Evolutionary conservation across 2,329 filamentous ascomycete species (phyloP).

Genomic region (Ceratocystis harringtonii): DNA sequence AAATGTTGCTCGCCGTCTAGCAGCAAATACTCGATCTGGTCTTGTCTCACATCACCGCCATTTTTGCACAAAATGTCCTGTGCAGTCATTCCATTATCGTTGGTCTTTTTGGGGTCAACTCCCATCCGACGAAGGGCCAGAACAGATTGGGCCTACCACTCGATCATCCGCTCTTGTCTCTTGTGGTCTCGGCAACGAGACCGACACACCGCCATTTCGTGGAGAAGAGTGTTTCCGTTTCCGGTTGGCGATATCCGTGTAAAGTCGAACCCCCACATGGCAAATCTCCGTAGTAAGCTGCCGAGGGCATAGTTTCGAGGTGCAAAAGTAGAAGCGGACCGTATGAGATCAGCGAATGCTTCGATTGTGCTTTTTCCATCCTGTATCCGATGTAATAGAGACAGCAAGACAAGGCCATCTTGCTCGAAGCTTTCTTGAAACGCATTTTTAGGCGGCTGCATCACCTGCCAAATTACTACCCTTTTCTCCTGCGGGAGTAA

Average conservation of each 20-base stretch:
- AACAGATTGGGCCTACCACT: slow-evolving; percentile 11
- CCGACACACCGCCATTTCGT: slow-evolving; percentile 12
- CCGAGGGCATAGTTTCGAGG: slow-evolving; percentile 8
- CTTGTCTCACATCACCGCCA: not conserved
- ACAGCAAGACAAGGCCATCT: slow-evolving; percentile 3
- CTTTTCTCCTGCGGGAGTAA: not conserved
- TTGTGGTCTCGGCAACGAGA: not conserved
- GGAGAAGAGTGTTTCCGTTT: slow-evolving; percentile 11
- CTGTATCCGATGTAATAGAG: slow-evolving; percentile 6
- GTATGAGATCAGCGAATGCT: slow-evolving; percentile 7
- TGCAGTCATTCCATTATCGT: slow-evolving; percentile 6
- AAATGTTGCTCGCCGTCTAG: not conserved
- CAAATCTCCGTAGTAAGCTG: slow-evolving; percentile 7
- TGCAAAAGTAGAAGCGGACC: slow-evolving; percentile 5
- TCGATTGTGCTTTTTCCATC: not conserved
- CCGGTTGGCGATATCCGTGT: not conserved
- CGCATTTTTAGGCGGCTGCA: slow-evolving; percentile 13
- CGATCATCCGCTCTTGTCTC: slow-evolving; percentile 2
- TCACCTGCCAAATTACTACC: slow-evolving; percentile 10
- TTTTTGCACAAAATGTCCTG: slow-evolving; percentile 9
- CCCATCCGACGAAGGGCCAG: slow-evolving; percentile 5
- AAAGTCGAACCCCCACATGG: slow-evolving; percentile 12
- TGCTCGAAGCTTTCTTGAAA: not conserved
- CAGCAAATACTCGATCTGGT: slow-evolving; percentile 1
- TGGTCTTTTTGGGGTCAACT: slow-evolving; percentile 7